Conservation (phyloP, 495 filamentous ascomycete genomes). For the Aspergillus diversus region DNA sequence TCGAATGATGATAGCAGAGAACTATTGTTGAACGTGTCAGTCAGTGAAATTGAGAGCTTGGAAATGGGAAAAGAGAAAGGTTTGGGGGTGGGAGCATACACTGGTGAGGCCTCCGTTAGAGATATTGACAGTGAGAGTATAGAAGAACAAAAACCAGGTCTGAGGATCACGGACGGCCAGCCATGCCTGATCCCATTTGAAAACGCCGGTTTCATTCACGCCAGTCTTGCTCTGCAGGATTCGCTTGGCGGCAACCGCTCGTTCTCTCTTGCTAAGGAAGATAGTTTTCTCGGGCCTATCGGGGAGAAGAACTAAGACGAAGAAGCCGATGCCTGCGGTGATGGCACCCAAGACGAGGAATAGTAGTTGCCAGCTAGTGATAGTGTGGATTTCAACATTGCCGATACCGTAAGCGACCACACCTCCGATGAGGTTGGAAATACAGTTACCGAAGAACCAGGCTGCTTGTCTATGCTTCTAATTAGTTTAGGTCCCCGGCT, state of each 20-base stretch:
- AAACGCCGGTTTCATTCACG: conserved; percentile 60
- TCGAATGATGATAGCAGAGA: conserved; percentile 45
- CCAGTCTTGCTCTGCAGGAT: conserved; percentile 61
- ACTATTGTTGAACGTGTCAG: conserved; percentile 26
- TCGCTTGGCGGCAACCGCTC: conserved; percentile 57
- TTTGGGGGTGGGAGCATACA: conserved; percentile 12
- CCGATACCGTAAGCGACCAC: conserved; percentile 61
- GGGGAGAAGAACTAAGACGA: conserved; percentile 50
- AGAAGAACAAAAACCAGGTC: conserved; percentile 49
- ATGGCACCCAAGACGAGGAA: conserved; percentile 48
- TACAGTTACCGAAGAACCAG: conserved; percentile 49
- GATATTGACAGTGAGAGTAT: conserved; percentile 45
- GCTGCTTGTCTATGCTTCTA: conserved; percentile 28
- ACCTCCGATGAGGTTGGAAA: conserved; percentile 54
- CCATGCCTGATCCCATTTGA: conserved; percentile 58
- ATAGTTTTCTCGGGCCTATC: conserved; percentile 52
- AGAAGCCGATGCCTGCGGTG: conserved; percentile 39
- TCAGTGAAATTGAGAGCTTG: background rate
- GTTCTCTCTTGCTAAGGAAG: conserved; percentile 51
- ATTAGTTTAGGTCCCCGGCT: conserved; percentile 26
- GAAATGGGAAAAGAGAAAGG: background rate
- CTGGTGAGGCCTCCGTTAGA: conserved; percentile 51
- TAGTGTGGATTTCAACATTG: conserved; percentile 45
- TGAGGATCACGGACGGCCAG: conserved; percentile 56
- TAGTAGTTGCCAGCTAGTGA: conserved; percentile 46